Base-by-base conservation (phyloP, 169 alveolate species). In the Fabrea salina region DNA sequence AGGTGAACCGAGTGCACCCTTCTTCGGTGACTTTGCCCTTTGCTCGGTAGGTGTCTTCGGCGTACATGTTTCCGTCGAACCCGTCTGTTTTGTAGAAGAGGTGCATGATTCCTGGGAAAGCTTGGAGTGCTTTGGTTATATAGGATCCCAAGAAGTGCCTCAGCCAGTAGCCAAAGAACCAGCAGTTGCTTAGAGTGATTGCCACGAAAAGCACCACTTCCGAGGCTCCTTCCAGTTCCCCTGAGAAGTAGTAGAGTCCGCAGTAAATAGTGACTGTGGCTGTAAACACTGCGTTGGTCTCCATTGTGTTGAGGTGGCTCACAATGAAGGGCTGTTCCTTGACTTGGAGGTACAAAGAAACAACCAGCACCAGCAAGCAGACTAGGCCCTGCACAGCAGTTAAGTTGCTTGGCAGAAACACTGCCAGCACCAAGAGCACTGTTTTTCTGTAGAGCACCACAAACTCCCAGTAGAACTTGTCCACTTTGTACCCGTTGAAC, bases 391-490 rank as follows among this genome's bases (percentile, higher is more conserved):
- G 58, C 19, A 54, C 49, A 16, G 25, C n/a, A n/a, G 7, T 2
- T 11, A 41, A 4, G 6, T 27, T 30, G 27, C 5, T 64, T 64
- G 13, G 56, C 49, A 70, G 27, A 49, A 70, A 44, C 37, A 74
- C 81, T 3, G 89, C 50, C 13, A 78, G 19, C 16, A 72, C 49
- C 5, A 84, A 80, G 3, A 83, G 33, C n/a, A 79, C 7, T 30
- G 79, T 44, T 68, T 83, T 83, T 33, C 86, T 83, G 40, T 67
- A 78, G 54, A 79, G 77, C 39, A 84, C 57, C 5, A 84, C 67
- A 2, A 71, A 56, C 61, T 84, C 90, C 90, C 90, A 84, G 43
- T 74, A 84, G 58, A 54, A 84, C 16, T 22, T 47, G 27, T 51
- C 32, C 43, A 57, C 53, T 49, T 75, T 27, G 37, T 84, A 84